Conservation (phyloP, 106 monocot species). For the Platanthera guangdongensis region DNA sequence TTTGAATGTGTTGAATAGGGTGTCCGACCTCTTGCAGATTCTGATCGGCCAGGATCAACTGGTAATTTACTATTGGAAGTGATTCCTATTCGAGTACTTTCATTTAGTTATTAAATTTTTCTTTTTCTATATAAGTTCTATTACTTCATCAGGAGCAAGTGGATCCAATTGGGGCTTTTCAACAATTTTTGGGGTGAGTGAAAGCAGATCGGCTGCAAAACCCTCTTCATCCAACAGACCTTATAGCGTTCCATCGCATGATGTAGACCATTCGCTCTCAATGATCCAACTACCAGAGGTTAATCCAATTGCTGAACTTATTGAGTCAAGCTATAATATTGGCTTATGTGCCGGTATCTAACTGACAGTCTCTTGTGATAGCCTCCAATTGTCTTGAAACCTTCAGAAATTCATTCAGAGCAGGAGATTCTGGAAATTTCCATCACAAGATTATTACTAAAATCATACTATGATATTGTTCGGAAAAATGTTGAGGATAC, state of each 20-base stretch:
- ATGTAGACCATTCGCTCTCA: conserved; percentile 45
- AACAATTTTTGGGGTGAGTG: conserved; percentile 67
- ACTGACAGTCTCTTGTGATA: conserved; percentile 7
- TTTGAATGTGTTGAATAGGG: conserved; percentile 20
- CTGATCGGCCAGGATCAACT: conserved; percentile 47
- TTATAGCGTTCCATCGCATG: conserved; percentile 20
- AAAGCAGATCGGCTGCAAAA: conserved; percentile 44
- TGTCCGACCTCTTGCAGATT: conserved; percentile 39
- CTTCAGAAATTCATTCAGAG: conserved; percentile 70
- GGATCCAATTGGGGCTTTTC: conserved; percentile 80
- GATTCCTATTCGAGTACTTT: background rate
- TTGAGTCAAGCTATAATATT: background rate
- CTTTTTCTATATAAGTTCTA: background rate
- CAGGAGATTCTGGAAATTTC: conserved; percentile 70
- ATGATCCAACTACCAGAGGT: conserved; percentile 84
- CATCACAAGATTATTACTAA: conserved; percentile 68
- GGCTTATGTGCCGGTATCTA: background rate
- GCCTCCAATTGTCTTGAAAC: conserved; percentile 76
- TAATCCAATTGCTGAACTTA: background rate
- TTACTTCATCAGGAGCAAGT: conserved; percentile 37
- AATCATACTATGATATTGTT: conserved; percentile 95
- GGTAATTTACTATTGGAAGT: conserved; percentile 33
- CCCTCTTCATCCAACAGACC: conserved; percentile 32
- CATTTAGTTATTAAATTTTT: background rate
- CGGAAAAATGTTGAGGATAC: conserved; percentile 84